A percentile compares a stretch with the other conserved stretches of the same genome.
Conservation (phyloP, 108 stramenopile species). For the Nitzschia sp. region DNA sequence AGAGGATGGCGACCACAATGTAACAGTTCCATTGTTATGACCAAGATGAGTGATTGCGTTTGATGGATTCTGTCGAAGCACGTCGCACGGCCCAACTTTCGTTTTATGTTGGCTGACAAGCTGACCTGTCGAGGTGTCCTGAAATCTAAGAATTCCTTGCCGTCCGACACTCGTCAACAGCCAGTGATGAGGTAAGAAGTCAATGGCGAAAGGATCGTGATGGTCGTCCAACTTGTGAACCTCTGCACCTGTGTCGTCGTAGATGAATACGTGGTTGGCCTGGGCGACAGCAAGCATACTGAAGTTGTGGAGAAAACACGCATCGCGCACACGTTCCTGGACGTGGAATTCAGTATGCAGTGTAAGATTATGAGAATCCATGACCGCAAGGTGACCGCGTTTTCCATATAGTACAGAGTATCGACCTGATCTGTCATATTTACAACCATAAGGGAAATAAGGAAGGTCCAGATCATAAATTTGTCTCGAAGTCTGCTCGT, state of each 20-base stretch:
- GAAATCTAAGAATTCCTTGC: slow-evolving; percentile 85
- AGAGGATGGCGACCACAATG: slow-evolving; percentile 94
- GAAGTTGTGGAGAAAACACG: slow-evolving; percentile 92
- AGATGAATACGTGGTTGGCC: slow-evolving; percentile 94
- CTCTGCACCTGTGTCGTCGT: slow-evolving; percentile 94
- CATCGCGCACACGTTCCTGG: slow-evolving; percentile 84
- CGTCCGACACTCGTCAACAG: slow-evolving; percentile 88
- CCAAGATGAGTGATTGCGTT: slow-evolving; percentile 93
- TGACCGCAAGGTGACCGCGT: slow-evolving; percentile 77
- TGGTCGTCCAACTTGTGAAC: slow-evolving; percentile 89
- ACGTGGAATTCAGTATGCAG: slow-evolving; percentile 79
- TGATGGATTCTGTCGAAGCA: slow-evolving; percentile 90
- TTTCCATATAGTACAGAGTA: slow-evolving; percentile 55
- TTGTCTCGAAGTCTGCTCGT: slow-evolving; percentile 63
- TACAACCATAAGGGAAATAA: slow-evolving; percentile 64
- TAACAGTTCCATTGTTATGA: slow-evolving; percentile 96
- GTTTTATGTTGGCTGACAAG: slow-evolving; percentile 83
- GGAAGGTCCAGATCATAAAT: slow-evolving; percentile 76
- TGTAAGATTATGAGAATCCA: slow-evolving; percentile 71
- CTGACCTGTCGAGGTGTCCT: slow-evolving; percentile 95
- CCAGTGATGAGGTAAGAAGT: slow-evolving; percentile 98
- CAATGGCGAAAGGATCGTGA: slow-evolving; percentile 75
- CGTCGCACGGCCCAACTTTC: slow-evolving; percentile 74
- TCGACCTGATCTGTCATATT: slow-evolving; percentile 84
- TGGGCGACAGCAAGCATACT: slow-evolving; percentile 95